Conservation (phyloP, 257 asterid genomes). For the Fraxinus anomala region DNA sequence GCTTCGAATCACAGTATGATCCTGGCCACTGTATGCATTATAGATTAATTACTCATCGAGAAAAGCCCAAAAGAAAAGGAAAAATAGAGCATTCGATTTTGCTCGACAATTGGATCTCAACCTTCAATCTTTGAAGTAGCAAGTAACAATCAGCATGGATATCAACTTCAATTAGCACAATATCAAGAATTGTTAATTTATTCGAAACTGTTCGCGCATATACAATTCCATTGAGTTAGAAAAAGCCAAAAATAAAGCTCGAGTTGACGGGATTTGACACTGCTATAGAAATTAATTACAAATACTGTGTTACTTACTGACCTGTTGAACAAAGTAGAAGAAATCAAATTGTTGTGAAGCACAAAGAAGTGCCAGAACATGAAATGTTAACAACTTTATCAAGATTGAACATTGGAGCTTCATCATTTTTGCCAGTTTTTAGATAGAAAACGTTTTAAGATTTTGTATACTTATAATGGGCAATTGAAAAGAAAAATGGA, state of each 20-base stretch:
- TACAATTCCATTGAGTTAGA: too few relatives aligned
- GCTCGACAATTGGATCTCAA: too few relatives aligned
- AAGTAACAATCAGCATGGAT: too few relatives aligned
- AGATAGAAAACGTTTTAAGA: not conserved
- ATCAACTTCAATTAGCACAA: too few relatives aligned
- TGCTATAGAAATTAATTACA: not conserved
- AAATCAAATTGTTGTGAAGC: conserved; percentile 39
- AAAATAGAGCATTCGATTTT: too few relatives aligned
- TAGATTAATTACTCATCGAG: not conserved
- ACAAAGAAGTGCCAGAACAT: conserved; percentile 26
- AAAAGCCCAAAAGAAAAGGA: too few relatives aligned
- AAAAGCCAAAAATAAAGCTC: too few relatives aligned
- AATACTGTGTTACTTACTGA: not conserved
- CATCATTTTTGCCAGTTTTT: conserved; percentile 7
- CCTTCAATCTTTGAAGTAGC: too few relatives aligned
- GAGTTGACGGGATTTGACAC: too few relatives aligned
- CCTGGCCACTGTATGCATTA: conserved; percentile 47
- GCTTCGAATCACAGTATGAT: conserved; percentile 45
- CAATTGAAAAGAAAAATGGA: not conserved
- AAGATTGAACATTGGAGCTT: conserved; percentile 19
- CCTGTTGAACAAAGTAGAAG: conserved; percentile 52
- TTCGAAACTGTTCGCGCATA: too few relatives aligned
- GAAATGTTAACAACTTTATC: conserved; percentile 25
- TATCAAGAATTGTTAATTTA: too few relatives aligned
- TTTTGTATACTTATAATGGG: not conserved